Evolutionary conservation across 2,329 filamentous ascomycete genomes (phyloP).

Genomic region (Hymenoscyphus repandus): DNA sequence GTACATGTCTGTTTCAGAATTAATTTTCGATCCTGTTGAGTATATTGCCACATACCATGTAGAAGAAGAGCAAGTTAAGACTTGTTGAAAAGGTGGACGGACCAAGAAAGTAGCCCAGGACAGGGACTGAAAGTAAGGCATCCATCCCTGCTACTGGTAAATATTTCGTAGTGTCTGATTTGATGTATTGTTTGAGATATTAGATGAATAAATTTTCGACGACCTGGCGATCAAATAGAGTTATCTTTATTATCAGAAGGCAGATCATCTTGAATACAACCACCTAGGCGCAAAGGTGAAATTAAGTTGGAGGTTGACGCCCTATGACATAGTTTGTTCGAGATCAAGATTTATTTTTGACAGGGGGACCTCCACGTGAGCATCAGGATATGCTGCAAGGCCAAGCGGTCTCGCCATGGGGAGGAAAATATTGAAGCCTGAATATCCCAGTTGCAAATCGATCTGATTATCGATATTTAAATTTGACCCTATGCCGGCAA

Average conservation of each 20-base stretch:
- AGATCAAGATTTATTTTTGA: not conserved
- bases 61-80: conserved; percentile 83
- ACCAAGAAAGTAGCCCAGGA: conserved; percentile 62
- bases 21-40: conserved; percentile 28
- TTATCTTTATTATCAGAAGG: not conserved
- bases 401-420: too few relatives aligned
- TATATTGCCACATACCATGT: conserved; percentile 60
- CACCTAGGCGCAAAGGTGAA: not conserved
- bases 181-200: not conserved
- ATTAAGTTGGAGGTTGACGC: not conserved
- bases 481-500: too few relatives aligned
- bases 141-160: conserved; percentile 42
- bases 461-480: too few relatives aligned
- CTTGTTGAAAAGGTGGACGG: conserved; percentile 69
- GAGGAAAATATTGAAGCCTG: too few relatives aligned
- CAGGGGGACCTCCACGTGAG: not conserved
- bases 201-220: too few relatives aligned
- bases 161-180: not conserved
- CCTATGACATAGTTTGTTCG: conserved; percentile 5
- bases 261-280: too few relatives aligned
- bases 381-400: not conserved
- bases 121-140: conserved; percentile 65
- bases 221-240: not conserved
- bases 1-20: conserved; percentile 50
- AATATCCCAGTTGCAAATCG: too few relatives aligned